Percentiles rank a stretch among this genome's conserved stretches.
Conservation (phyloP, 495 filamentous ascomycete species). For the Annulohypoxylon nitens region DNA sequence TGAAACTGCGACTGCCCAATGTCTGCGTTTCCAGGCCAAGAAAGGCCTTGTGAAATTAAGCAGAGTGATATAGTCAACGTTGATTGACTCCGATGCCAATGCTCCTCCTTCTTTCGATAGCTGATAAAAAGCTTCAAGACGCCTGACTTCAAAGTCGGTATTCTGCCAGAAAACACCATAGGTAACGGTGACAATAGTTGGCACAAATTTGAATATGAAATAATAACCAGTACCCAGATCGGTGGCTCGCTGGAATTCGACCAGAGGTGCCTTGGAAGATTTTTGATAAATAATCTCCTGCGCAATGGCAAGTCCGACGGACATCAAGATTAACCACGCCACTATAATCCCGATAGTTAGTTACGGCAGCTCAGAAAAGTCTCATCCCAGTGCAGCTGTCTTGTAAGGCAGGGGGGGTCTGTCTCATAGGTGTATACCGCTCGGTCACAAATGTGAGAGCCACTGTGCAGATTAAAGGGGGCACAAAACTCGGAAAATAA, state of each 20-base stretch:
- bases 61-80: conserved; percentile 77
- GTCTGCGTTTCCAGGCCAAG: conserved; percentile 68
- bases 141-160: conserved; percentile 79
- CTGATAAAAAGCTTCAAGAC: conserved; percentile 81
- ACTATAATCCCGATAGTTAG: conserved; percentile 28
- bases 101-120: conserved; percentile 74
- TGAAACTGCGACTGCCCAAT: conserved; percentile 75
- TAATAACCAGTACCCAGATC: conserved; percentile 67
- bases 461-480: not conserved
- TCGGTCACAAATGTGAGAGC: not conserved
- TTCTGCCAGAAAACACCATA: conserved; percentile 83
- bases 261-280: conserved; percentile 61
- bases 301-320: conserved; percentile 65
- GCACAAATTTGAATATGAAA: conserved; percentile 79
- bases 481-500: not conserved
- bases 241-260: conserved; percentile 64
- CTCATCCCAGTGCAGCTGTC: not conserved
- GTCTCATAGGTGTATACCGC: not conserved
- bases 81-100: conserved; percentile 74
- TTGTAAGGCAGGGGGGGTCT: not conserved
- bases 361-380: not conserved
- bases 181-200: conserved; percentile 73
- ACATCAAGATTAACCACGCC: conserved; percentile 63
- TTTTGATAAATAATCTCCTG: conserved; percentile 73
- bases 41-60: conserved; percentile 73